phyloP scores from a whole-genome alignment of 371 early-diverging fungal species.

The Haplosporangium sp. region DNA sequence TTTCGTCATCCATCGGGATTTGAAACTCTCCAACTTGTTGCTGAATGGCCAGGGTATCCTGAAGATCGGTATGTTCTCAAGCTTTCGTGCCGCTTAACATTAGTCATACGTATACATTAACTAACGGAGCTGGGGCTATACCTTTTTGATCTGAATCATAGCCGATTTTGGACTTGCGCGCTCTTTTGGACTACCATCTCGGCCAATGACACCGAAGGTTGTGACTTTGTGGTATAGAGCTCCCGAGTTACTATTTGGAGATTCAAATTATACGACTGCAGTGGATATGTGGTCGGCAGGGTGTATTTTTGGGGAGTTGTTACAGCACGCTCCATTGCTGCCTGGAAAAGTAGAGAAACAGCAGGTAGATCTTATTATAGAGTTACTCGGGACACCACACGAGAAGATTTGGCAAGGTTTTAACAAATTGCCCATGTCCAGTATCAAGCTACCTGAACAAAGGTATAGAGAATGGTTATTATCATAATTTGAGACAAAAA shows the following conservation, averaged over 20 bases:
- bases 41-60: slow-evolving; percentile 79
- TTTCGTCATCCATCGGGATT: slow-evolving; percentile 84
- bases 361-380: slow-evolving; percentile 80
- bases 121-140: not conserved
- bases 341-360: slow-evolving; percentile 86
- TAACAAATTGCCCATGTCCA: slow-evolving; percentile 70
- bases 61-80: slow-evolving; percentile 74
- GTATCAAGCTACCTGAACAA: slow-evolving; percentile 65
- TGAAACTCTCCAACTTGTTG: slow-evolving; percentile 89
- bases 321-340: slow-evolving; percentile 80
- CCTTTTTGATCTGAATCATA: slow-evolving; percentile 24
- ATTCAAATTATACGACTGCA: slow-evolving; percentile 80
- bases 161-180: slow-evolving; percentile 95
- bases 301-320: slow-evolving; percentile 88
- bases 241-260: slow-evolving; percentile 91
- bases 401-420: slow-evolving; percentile 86
- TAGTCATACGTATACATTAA: not conserved
- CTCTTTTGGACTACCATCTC: slow-evolving; percentile 69
- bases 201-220: slow-evolving; percentile 92
- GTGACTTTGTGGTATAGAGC: slow-evolving; percentile 97
- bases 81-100: not conserved
- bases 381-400: slow-evolving; percentile 84
- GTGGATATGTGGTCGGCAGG: slow-evolving; percentile 96
- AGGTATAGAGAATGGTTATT: slow-evolving; percentile 48
- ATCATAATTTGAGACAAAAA: not conserved